Conservation (phyloP, 257 asterid genomes). For the Ligustrum vulgare region DNA sequence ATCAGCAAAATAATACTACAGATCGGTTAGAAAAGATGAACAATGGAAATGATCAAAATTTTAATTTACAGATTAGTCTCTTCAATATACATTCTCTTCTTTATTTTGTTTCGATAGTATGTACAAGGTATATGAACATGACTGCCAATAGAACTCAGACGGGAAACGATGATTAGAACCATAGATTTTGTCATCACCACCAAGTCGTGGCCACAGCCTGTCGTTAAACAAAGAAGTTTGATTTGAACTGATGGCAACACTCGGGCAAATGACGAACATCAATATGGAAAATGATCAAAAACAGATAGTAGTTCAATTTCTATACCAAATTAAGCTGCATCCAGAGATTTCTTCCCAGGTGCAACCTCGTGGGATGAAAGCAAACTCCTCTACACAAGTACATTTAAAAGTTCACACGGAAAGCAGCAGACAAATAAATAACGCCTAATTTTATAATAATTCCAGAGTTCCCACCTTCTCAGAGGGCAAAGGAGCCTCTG, state of each 20-base stretch:
- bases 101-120: constrained; percentile 36
- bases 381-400: constrained; percentile 48
- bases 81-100: constrained; percentile 37
- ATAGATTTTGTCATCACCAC: constrained; percentile 15
- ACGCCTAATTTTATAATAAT: not conserved
- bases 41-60: constrained; percentile 35
- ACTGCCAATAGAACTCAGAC: constrained; percentile 21
- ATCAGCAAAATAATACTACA: not conserved
- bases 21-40: not conserved
- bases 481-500: not conserved
- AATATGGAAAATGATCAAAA: constrained; percentile 2
- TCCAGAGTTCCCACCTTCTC: constrained; percentile 4
- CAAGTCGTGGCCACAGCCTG: constrained; percentile 25
- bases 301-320: constrained; percentile 4
- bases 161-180: constrained; percentile 34
- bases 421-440: not conserved
- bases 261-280: not conserved
- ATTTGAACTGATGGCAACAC: constrained; percentile 23
- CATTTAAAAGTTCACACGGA: constrained; percentile 12
- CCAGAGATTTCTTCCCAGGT: constrained; percentile 40
- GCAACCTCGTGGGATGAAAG: constrained; percentile 60
- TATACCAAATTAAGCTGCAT: constrained; percentile 32
- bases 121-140: constrained; percentile 38
- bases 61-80: constrained; percentile 41
- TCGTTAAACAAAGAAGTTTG: constrained; percentile 13